Conservation (phyloP, 139 green algal species). For the Picochlorum sp. region DNA sequence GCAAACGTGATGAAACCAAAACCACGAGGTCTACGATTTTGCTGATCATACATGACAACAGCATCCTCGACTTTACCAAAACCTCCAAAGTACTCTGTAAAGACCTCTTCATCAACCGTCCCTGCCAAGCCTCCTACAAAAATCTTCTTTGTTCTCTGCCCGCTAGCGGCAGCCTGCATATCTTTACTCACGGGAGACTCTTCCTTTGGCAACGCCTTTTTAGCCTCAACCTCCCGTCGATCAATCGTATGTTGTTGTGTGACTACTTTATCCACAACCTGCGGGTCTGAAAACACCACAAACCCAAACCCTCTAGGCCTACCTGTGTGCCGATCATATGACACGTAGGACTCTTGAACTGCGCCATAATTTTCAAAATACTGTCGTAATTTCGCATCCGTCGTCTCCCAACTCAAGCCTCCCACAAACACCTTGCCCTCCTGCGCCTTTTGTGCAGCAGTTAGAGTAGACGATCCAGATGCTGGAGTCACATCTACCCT, state of each 20-base stretch:
- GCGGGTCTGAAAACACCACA: constrained; percentile 78
- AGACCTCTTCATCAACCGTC: constrained; percentile 69
- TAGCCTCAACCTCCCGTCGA: constrained; percentile 90
- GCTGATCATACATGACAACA: constrained; percentile 95
- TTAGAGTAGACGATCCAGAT: too few species aligned
- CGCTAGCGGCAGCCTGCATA: constrained; percentile 16
- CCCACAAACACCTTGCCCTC: constrained; percentile 76
- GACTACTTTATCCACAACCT: constrained; percentile 83
- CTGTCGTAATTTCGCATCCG: constrained; percentile 36
- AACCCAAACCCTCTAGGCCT: constrained; percentile 85
- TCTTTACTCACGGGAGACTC: constrained; percentile 54
- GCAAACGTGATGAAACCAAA: constrained; percentile 96
- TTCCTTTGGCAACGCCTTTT: constrained; percentile 88
- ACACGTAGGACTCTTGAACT: constrained; percentile 80
- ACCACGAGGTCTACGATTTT: constrained; percentile 80
- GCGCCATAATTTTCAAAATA: constrained; percentile 88
- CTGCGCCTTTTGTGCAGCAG: constrained; percentile 12
- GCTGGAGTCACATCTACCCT: too few species aligned
- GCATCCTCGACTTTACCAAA: constrained; percentile 70
- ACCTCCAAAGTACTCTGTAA: constrained; percentile 75
- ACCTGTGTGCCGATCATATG: constrained; percentile 78
- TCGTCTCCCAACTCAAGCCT: constrained; percentile 75
- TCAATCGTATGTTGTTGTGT: constrained; percentile 85
- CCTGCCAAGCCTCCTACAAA: constrained; percentile 91
- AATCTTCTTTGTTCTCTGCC: constrained; percentile 74